These are phyloP conservation scores for Parmelia sp. DNA, from an alignment of 495 filamentous ascomycete species.

Conservation along the genomic window DNA sequence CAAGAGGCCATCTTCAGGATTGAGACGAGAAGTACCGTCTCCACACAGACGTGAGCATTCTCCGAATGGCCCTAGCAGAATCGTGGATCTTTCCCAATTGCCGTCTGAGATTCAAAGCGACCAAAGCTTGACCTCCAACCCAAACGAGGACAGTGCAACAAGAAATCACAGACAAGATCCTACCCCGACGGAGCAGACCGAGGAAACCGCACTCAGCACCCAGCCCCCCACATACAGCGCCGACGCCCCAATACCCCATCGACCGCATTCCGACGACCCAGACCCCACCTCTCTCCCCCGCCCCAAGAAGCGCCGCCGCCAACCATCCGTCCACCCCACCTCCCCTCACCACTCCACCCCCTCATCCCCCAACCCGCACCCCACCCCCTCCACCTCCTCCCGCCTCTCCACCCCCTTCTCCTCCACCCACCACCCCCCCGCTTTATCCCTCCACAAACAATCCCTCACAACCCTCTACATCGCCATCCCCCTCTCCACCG, in stretches of 20 bases:
- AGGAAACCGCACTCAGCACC: not conserved
- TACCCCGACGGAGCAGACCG: not conserved
- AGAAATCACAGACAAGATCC: too few relatives aligned
- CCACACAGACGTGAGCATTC: not conserved
- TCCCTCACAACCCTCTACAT: conserved; percentile 5
- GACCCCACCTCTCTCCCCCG: not conserved
- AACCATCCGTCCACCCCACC: not conserved
- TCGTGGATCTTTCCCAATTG: too few relatives aligned
- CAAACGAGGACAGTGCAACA: not conserved
- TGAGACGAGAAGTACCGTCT: not conserved
- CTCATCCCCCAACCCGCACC: too few relatives aligned
- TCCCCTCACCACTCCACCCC: not conserved
- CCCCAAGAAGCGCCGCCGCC: not conserved
- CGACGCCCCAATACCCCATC: too few relatives aligned
- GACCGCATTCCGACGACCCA: not conserved
- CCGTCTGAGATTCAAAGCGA: not conserved
- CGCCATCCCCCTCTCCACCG: conserved; percentile 5
- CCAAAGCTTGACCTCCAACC: not conserved
- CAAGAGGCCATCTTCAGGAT: not conserved
- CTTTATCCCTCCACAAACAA: not conserved
- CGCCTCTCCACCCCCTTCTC: not conserved
- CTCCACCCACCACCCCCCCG: not conserved
- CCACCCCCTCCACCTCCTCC: not conserved
- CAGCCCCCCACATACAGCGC: not conserved
- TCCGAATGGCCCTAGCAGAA: not conserved